Evolutionary conservation across 1,284 basidiomycete genomes (phyloP).

Genomic region (Amylostereum areolatum): DNA sequence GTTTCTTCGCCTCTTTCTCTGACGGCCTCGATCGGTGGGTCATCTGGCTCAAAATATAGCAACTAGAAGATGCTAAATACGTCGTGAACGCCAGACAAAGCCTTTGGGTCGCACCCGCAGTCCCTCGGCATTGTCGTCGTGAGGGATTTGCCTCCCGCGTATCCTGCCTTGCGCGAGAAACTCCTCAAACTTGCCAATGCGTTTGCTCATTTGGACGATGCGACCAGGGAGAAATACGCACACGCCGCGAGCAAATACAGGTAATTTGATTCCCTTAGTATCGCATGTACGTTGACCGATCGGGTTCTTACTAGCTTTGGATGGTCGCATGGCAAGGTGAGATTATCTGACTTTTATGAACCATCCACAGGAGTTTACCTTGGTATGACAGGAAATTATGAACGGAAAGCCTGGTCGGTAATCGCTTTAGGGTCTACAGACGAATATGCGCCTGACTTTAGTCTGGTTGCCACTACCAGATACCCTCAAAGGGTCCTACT

Average conservation of each 20-base stretch:
- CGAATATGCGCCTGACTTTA: not conserved
- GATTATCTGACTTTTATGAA: constrained; percentile 7
- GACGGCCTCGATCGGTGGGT: constrained; percentile 54
- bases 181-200: constrained; percentile 68
- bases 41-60: constrained; percentile 1
- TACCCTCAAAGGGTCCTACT: constrained; percentile 84
- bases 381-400: constrained; percentile 72
- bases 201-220: constrained; percentile 68
- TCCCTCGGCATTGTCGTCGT: constrained; percentile 79
- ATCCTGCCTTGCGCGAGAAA: constrained; percentile 55
- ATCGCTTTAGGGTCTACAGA: not conserved
- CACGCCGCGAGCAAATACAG: constrained; percentile 67
- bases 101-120: constrained; percentile 73
- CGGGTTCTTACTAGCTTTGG: constrained; percentile 59
- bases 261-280: constrained; percentile 28
- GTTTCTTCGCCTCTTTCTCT: constrained; percentile 54
- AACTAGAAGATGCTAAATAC: not conserved
- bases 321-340: constrained; percentile 88
- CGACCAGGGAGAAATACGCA: constrained; percentile 62
- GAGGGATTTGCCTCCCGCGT: constrained; percentile 70
- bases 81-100: constrained; percentile 45
- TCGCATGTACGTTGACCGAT: constrained; percentile 1
- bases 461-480: constrained; percentile 36
- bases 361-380: not conserved
- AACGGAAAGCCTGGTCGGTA: constrained; percentile 75